Conservation (phyloP, 495 filamentous ascomycete genomes). For the Glarea lozoyensis region DNA sequence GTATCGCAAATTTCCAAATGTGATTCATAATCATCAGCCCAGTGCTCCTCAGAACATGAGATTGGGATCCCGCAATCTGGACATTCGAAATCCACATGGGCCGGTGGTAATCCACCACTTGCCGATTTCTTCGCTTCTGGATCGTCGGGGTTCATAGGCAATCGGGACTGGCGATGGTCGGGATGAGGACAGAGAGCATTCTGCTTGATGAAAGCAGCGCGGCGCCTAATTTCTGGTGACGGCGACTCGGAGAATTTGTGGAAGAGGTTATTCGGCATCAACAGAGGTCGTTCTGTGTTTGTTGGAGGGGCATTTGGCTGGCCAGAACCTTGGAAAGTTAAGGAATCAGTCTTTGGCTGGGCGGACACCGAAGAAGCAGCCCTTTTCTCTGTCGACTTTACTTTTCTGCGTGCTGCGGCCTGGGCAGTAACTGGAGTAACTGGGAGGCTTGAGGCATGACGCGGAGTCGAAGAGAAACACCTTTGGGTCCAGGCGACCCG, state of each 20-base stretch:
- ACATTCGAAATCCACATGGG: constrained; percentile 86
- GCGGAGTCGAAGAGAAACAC: constrained; percentile 1
- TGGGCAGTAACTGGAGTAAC: background rate
- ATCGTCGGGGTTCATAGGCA: constrained; percentile 49
- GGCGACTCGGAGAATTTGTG: constrained; percentile 86
- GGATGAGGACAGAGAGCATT: constrained; percentile 90
- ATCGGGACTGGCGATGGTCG: constrained; percentile 60
- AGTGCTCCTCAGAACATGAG: constrained; percentile 88
- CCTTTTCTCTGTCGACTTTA: constrained; percentile 12
- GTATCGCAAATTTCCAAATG: constrained; percentile 91
- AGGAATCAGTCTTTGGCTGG: constrained; percentile 11
- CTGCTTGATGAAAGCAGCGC: constrained; percentile 81
- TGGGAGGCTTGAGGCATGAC: background rate
- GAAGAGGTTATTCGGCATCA: constrained; percentile 79
- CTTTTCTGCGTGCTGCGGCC: background rate
- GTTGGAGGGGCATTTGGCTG: constrained; percentile 18
- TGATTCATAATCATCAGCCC: constrained; percentile 86
- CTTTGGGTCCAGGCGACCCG: constrained; percentile 4
- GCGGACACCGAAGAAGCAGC: constrained; percentile 7
- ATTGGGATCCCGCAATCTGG: constrained; percentile 93
- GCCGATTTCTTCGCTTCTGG: constrained; percentile 41
- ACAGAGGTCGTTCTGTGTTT: constrained; percentile 35
- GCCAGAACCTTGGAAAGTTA: constrained; percentile 9
- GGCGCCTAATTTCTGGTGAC: constrained; percentile 68
- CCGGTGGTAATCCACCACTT: constrained; percentile 49